Evolutionary conservation across 2,329 filamentous ascomycete genomes (phyloP), one percentile per base, ranked within the genome.

Genomic region (Alternaria rosae): DNA sequence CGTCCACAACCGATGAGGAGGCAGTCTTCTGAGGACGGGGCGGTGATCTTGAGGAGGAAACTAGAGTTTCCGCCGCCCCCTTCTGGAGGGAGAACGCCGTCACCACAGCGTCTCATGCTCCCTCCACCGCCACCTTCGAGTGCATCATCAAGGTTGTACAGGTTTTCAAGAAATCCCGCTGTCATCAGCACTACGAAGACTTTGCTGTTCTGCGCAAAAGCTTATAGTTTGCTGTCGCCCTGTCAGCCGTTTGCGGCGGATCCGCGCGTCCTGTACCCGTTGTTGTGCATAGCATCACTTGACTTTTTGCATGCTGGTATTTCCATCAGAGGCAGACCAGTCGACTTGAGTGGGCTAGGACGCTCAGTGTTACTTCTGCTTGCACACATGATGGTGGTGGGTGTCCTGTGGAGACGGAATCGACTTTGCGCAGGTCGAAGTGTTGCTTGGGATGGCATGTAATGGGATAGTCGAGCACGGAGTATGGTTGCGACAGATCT

Each of bases 211-310:
- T 76, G 90, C 6, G 67, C 85, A 52, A 97, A 97, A 77, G 80
- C 93, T 9, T 80, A 85, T 12, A 87, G 88, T 0, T 79, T 95
- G 10, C 84, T 86, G 3, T 84, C 85, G 48, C 86, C 90, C 1
- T 97, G 93, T 76, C 88, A 88, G 75, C 93, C 93, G 0, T 89
- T 89, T 59, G 88, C 88, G 44, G 84, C 87, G n/a, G 89, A 86
- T 45, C 82, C 87, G 7, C 86, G 86, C 76, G 79, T 93, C 5
- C 83, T 88, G 5, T 89, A 90, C 67, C 88, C 91, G 4, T 81
- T 97, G 2, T 80, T 96, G 5, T 79, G 86, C 4, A 77, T 94
- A 8, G 92, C 92, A 9, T 87, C 86, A 1, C 70, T 93, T 12
- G 92, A 94, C 65, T 78, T 87, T 15, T 71, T 81, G 2, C 66